Evolutionary conservation across 371 early-diverging fungal genomes (phyloP).

Genomic region (Apophysomyces variabilis): DNA sequence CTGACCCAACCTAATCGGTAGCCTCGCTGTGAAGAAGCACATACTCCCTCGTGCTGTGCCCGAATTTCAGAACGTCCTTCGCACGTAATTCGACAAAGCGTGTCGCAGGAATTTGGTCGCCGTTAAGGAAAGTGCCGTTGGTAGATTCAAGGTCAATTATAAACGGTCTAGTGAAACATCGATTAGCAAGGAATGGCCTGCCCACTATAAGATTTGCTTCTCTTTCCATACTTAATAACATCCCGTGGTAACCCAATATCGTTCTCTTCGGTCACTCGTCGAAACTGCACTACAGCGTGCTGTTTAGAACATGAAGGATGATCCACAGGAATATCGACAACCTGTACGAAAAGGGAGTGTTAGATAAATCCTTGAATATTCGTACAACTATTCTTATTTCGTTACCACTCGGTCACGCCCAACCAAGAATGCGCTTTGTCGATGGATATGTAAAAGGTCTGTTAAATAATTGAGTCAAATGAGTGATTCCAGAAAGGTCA

Average conservation of each 20-base stretch:
- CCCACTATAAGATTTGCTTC: not conserved
- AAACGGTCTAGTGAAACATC: constrained; percentile 68
- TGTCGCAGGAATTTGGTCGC: constrained; percentile 70
- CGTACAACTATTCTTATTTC: constrained; percentile 8
- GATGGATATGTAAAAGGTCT: constrained; percentile 86
- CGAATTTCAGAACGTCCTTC: constrained; percentile 89
- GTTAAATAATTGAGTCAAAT: not conserved
- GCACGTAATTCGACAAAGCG: constrained; percentile 83
- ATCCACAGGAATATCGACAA: constrained; percentile 90
- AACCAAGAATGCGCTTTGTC: constrained; percentile 87
- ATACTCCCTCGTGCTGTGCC: constrained; percentile 89
- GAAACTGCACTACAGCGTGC: constrained; percentile 91
- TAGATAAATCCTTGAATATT: not conserved
- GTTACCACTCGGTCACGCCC: constrained; percentile 86
- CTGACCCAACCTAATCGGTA: not conserved
- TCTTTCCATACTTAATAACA: constrained; percentile 52
- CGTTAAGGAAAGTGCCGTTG: constrained; percentile 91
- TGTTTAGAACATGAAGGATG: constrained; percentile 88
- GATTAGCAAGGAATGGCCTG: not conserved
- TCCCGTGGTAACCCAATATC: constrained; percentile 36
- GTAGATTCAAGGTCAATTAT: constrained; percentile 93
- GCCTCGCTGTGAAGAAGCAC: constrained; percentile 82
- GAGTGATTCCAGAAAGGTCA: not conserved
- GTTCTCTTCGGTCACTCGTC: constrained; percentile 59
- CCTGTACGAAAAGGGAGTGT: constrained; percentile 42